Base-by-base conservation (phyloP, 331 rosid species). In the Spiraea crenata region DNA sequence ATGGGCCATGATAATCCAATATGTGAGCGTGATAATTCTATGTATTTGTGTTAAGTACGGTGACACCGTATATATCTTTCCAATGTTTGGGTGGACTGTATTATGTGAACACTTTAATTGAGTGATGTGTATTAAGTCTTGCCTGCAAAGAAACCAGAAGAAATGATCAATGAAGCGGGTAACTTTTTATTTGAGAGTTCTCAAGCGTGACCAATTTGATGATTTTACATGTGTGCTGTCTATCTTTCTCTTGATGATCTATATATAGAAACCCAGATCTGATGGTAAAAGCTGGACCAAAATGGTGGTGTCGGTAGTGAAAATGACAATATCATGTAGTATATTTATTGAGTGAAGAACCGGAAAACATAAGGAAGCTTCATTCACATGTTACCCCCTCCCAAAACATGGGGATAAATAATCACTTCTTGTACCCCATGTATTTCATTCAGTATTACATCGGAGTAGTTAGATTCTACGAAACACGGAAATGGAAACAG, bases 121-220 rank as follows among this genome's bases (percentile, higher is more conserved):
- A 17, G 63, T 39, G 73, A 40, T 6, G 31, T 7, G 1, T 19
- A 34, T 12, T 14, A 34, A 49, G n/a, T 31, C 65, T 70, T 70
- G 56, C 74, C 65, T 44, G 65, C 74, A 31, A 70, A 70, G 74
- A 70, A 57, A 70, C 44, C 55, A 44, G 65, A 70, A 25, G 65
- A 57, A 65, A 57, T 57, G 74, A 56, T 25, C 63, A 41, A 55
- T 41, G 40, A 7, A 20, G 63, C 41, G 68, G 41, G 31, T 25
- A 54, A 54, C 52, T 40, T 51, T 34, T 55, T 35, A 49, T 66
- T 16, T 34, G 45, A 49, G 71, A 49, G n/a, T 17, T 49, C 71
- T 49, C 47, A 47, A 58, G 12, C n/a, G 47, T 19, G 31, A 16
- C 19, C 59, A 37, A 3, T 48, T 48, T 49, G 35, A 48, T 67